Evolutionary conservation across 2,329 filamentous ascomycete genomes (phyloP).

Genomic region (Rugonectria rugulosa): DNA sequence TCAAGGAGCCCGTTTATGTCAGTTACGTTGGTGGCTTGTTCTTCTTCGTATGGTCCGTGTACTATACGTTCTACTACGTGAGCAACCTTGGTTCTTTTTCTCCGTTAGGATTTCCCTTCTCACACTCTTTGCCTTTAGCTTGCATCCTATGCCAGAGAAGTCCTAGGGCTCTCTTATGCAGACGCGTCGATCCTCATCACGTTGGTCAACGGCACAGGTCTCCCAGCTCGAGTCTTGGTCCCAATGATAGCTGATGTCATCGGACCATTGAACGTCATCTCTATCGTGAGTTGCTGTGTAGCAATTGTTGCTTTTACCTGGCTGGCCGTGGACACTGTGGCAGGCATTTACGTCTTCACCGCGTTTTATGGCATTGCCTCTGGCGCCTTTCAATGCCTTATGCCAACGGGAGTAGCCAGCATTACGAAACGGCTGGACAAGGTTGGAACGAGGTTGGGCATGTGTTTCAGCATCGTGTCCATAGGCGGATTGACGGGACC

Average conservation of each 20-base stretch:
- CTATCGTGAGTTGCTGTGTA: slow-evolving; percentile 38
- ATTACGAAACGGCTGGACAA: slow-evolving; percentile 49
- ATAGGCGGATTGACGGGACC: slow-evolving; percentile 49
- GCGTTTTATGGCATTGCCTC: slow-evolving; percentile 38
- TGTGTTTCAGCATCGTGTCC: slow-evolving; percentile 50
- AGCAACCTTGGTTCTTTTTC: slow-evolving; percentile 3
- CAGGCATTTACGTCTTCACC: slow-evolving; percentile 48
- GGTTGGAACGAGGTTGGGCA: slow-evolving; percentile 50
- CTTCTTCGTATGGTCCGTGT: slow-evolving; percentile 50
- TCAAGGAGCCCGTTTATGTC: slow-evolving; percentile 44
- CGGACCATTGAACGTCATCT: slow-evolving; percentile 47
- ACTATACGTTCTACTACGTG: slow-evolving; percentile 54
- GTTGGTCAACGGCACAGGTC: slow-evolving; percentile 50
- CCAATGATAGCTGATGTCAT: slow-evolving; percentile 47
- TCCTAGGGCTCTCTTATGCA: slow-evolving; percentile 45
- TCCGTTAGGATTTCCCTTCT: not conserved
- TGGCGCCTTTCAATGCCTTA: slow-evolving; percentile 50
- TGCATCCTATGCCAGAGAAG: slow-evolving; percentile 37
- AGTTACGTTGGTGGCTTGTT: slow-evolving; percentile 47
- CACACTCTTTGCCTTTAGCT: slow-evolving; percentile 21
- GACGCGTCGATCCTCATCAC: slow-evolving; percentile 47
- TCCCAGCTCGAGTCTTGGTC: slow-evolving; percentile 47
- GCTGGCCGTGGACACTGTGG: slow-evolving; percentile 44
- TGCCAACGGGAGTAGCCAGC: slow-evolving; percentile 48
- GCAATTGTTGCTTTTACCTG: slow-evolving; percentile 46